Conservation (phyloP, 148 eudicot species). For the Vaccinium vitisidaea region DNA sequence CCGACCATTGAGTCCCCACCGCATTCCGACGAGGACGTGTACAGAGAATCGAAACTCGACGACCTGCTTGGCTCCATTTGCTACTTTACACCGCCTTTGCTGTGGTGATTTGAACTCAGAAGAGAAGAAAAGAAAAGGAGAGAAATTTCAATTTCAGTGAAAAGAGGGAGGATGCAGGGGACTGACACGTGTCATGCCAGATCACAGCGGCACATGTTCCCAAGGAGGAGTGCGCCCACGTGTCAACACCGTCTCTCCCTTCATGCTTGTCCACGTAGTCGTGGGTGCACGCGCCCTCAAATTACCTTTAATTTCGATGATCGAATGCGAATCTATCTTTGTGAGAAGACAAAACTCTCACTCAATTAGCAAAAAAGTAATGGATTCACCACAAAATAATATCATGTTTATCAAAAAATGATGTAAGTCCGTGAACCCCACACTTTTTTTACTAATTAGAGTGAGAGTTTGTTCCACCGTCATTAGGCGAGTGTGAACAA, state of each 20-base stretch:
- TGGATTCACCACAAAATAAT: too few relatives aligned
- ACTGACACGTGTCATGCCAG: constrained; percentile 23
- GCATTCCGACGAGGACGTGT: not conserved
- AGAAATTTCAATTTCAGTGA: not conserved
- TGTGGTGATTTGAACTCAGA: not conserved
- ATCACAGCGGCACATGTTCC: not conserved
- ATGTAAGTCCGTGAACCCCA: too few relatives aligned
- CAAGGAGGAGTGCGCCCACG: not conserved
- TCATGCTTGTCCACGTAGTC: not conserved
- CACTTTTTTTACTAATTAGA: too few relatives aligned
- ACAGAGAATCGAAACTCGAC: not conserved
- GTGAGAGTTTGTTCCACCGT: too few relatives aligned
- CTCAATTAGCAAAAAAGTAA: too few relatives aligned
- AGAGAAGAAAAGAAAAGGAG: not conserved
- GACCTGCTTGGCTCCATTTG: not conserved
- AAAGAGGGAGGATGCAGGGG: not conserved
- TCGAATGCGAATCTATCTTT: too few relatives aligned
- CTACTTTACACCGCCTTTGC: not conserved
- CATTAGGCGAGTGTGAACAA: too few relatives aligned
- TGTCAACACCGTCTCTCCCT: constrained; percentile 14
- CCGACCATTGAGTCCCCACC: not conserved
- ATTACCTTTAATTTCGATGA: too few relatives aligned
- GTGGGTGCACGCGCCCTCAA: not conserved
- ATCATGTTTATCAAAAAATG: too few relatives aligned
- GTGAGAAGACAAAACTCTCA: too few relatives aligned